Conservation (phyloP, 257 asterid species). For the Solanum pimpinellifolium region DNA sequence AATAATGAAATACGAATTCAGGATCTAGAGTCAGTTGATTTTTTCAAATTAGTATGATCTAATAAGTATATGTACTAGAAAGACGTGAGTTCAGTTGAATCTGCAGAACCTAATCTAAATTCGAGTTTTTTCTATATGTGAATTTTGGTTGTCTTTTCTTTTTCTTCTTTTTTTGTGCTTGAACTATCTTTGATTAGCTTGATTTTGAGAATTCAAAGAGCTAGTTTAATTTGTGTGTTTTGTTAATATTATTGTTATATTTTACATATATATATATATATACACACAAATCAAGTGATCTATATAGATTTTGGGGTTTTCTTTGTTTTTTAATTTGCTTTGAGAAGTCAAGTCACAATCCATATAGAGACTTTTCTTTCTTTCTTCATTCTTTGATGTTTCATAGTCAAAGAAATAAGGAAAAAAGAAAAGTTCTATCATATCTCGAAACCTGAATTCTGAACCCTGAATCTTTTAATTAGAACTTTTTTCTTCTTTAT, state of each 20-base stretch:
- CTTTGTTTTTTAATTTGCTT: constrained; percentile 1
- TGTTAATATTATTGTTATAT: background rate
- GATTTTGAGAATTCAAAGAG: background rate
- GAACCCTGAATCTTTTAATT: constrained; percentile 8
- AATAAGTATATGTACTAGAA: background rate
- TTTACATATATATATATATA: background rate
- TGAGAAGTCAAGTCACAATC: constrained; percentile 63
- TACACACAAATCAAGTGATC: background rate
- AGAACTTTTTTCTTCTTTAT: background rate
- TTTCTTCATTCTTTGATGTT: constrained; percentile 17
- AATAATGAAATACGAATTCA: background rate
- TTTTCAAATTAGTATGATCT: background rate
- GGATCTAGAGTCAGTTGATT: background rate
- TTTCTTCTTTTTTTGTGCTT: background rate
- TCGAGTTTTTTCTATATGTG: background rate
- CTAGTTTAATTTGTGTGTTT: background rate
- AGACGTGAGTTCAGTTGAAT: background rate
- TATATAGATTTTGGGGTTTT: background rate
- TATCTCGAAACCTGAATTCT: background rate
- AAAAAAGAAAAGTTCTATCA: constrained; percentile 27
- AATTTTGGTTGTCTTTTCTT: background rate
- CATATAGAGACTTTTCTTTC: constrained; percentile 22
- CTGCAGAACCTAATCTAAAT: background rate
- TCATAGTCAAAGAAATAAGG: constrained; percentile 30
- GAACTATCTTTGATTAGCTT: background rate